Conservation (phyloP, 2,329 filamentous ascomycete species). For the Fusarium sterilihyphosum region DNA sequence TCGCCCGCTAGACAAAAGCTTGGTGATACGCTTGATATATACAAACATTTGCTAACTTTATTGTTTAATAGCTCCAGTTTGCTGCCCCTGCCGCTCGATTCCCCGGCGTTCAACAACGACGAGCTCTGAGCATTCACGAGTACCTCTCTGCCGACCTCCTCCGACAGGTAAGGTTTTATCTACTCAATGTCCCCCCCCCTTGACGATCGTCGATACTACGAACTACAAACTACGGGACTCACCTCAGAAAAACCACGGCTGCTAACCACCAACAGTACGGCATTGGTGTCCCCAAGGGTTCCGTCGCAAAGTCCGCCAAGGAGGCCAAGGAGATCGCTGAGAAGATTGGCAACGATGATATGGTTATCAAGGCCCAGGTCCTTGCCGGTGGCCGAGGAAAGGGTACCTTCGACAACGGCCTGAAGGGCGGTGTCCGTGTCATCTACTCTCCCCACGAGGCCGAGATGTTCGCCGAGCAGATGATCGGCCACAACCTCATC, state of each 20-base stretch:
- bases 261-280: constrained; percentile 74
- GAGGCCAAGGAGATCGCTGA: constrained; percentile 95
- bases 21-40: constrained; percentile 5
- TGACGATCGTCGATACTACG: constrained; percentile 22
- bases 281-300: constrained; percentile 89
- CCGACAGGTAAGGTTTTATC: constrained; percentile 65
- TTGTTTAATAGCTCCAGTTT: constrained; percentile 42
- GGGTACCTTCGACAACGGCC: constrained; percentile 96
- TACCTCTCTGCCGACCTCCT: constrained; percentile 95
- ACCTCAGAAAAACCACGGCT: constrained; percentile 5
- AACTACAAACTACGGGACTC: constrained; percentile 18
- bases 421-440: constrained; percentile 98
- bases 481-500: constrained; percentile 99
- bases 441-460: constrained; percentile 98
- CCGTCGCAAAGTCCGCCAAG: constrained; percentile 81
- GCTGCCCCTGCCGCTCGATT: constrained; percentile 62
- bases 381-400: constrained; percentile 98
- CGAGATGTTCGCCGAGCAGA: constrained; percentile 97
- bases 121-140: constrained; percentile 96
- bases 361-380: constrained; percentile 99
- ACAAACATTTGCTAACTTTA: constrained; percentile 20
- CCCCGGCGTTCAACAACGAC: constrained; percentile 80
- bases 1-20: constrained; percentile 8
- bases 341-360: constrained; percentile 90
- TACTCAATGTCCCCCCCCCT: constrained; percentile 7